phyloP scores from a whole-genome alignment of 441 rosid species.

The Breynia disticha region DNA sequence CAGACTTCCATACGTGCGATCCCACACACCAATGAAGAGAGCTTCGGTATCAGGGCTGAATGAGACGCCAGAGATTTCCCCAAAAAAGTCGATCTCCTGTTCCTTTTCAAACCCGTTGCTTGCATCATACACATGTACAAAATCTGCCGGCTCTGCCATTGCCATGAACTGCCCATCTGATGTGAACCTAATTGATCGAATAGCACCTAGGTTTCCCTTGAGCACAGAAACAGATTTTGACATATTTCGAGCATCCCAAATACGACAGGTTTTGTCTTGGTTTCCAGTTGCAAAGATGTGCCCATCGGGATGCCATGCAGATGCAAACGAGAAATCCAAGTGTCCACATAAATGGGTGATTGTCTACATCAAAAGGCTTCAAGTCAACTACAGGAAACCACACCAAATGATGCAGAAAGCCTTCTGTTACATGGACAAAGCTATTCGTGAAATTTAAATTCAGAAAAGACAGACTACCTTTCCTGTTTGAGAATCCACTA shows the following conservation, averaged over 20 bases:
- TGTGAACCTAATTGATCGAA: conserved; percentile 37
- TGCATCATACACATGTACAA: conserved; percentile 43
- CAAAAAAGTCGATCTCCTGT: conserved; percentile 55
- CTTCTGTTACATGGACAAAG: not conserved
- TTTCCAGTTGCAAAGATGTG: conserved; percentile 50
- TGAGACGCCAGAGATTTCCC: conserved; percentile 48
- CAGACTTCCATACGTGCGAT: conserved; percentile 57
- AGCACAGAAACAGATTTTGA: conserved; percentile 44
- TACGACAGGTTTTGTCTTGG: conserved; percentile 50
- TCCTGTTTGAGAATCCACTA: conserved; percentile 57
- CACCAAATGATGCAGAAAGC: not conserved
- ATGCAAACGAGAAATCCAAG: conserved; percentile 50
- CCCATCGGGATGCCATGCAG: conserved; percentile 58
- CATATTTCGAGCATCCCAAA: conserved; percentile 45
- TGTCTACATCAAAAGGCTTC: conserved; percentile 22
- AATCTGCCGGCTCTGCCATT: conserved; percentile 53
- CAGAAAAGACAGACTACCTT: conserved; percentile 30
- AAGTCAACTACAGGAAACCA: conserved; percentile 1
- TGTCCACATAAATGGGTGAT: conserved; percentile 33
- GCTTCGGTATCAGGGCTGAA: conserved; percentile 55
- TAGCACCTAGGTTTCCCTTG: conserved; percentile 51
- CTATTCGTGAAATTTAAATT: not conserved
- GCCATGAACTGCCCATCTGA: conserved; percentile 50
- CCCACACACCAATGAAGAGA: conserved; percentile 47
- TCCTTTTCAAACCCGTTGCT: conserved; percentile 40